Conservation (phyloP, 176 grass and related monocot species). For the Oryza glaberrima region DNA sequence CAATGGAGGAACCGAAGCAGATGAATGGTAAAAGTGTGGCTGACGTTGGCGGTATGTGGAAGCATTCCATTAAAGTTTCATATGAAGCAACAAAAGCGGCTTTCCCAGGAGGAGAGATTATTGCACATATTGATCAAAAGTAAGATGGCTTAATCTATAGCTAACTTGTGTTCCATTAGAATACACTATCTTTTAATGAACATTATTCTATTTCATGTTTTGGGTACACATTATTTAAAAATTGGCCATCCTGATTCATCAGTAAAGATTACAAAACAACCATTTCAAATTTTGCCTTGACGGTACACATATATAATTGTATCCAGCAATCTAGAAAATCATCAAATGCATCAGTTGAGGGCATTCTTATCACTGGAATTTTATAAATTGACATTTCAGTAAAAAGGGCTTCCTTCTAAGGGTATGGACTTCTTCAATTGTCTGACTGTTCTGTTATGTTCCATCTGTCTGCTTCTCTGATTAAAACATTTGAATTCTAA, state of each 20-base stretch:
- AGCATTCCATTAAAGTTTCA: slow-evolving; percentile 61
- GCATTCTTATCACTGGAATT: neutral
- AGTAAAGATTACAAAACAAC: neutral
- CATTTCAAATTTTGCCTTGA: neutral
- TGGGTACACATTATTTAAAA: neutral
- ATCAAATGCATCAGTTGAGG: neutral
- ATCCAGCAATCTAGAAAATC: neutral
- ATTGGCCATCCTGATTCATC: neutral
- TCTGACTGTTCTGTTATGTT: neutral
- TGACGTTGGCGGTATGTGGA: slow-evolving; percentile 58
- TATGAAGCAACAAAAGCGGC: slow-evolving; percentile 58
- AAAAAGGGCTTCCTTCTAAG: neutral
- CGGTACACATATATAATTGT: neutral
- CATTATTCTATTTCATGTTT: neutral
- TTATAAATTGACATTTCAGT: neutral
- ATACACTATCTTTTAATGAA: neutral
- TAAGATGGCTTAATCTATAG: slow-evolving; percentile 17
- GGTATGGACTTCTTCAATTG: neutral
- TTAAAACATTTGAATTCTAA: neutral
- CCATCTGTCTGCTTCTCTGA: neutral
- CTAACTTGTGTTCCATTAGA: neutral
- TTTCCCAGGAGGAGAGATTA: slow-evolving; percentile 61
- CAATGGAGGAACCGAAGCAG: slow-evolving; percentile 62
- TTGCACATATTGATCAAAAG: slow-evolving; percentile 71
- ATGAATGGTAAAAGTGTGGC: slow-evolving; percentile 38